Evolutionary conservation across 805 yeast species (phyloP).

Genomic region (Cyberlindnera maclurae): DNA sequence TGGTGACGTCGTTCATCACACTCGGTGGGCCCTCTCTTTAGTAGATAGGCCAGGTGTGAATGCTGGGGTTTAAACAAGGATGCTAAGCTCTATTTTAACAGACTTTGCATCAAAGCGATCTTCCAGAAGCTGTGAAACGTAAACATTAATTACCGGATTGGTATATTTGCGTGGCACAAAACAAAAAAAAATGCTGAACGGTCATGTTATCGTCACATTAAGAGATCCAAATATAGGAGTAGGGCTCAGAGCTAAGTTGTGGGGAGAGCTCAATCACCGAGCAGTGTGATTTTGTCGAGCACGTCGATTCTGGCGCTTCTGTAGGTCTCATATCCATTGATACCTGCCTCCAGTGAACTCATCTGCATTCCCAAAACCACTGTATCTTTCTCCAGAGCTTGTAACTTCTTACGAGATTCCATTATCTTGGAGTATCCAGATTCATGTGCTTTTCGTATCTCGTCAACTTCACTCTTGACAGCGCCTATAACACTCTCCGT

Average conservation of each 20-base stretch:
- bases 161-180: not conserved
- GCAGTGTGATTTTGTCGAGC: constrained; percentile 12
- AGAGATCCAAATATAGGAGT: too few species aligned
- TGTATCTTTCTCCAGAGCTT: constrained; percentile 9
- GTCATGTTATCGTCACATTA: too few species aligned
- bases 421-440: constrained; percentile 8
- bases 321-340: constrained; percentile 12
- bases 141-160: constrained; percentile 1
- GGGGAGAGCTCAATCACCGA: constrained; percentile 13
- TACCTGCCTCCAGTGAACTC: constrained; percentile 10
- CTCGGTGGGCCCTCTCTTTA: not conserved
- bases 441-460: constrained; percentile 10
- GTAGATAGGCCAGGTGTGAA: not conserved
- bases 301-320: constrained; percentile 10
- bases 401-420: constrained; percentile 6
- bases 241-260: too few species aligned
- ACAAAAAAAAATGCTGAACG: too few species aligned
- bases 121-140: too few species aligned
- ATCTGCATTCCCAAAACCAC: constrained; percentile 9
- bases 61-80: too few species aligned
- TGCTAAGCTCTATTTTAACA: too few species aligned
- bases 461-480: constrained; percentile 8
- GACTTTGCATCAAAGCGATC: too few species aligned
- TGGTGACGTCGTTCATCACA: constrained; percentile 13
- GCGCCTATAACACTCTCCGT: constrained; percentile 6